A percentile compares a stretch with the other conserved stretches of the same genome.
phyloP scores from a whole-genome alignment of 805 yeast species.

The Phaffomyces opuntiae region DNA sequence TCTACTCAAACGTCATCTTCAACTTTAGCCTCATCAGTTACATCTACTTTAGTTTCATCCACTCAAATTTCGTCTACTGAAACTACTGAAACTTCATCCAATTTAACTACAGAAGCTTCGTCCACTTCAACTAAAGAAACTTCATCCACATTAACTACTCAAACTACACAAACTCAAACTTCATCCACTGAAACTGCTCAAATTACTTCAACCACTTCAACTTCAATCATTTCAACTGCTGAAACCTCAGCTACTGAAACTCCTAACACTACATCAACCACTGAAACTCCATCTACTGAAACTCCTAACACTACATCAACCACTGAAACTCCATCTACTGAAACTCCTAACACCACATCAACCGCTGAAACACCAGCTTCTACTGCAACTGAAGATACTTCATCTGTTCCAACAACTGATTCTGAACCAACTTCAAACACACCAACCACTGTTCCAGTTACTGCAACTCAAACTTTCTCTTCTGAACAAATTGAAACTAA shows the following conservation, averaged over 20 bases:
- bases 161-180: background rate
- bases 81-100: no score
- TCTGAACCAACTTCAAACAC: background rate
- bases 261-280: background rate
- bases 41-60: conserved; percentile 7
- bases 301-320: background rate
- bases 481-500: background rate
- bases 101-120: no score
- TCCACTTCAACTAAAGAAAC: background rate
- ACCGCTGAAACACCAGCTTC: background rate
- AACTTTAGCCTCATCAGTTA: background rate
- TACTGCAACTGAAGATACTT: background rate
- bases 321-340: background rate
- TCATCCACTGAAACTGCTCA: background rate
- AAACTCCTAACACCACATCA: background rate
- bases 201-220: background rate
- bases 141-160: background rate
- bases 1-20: background rate
- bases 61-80: no score
- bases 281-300: background rate
- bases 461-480: background rate
- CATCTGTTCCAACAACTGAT: background rate
- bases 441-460: background rate
- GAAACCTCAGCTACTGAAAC: background rate
- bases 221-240: background rate